Conservation (phyloP, 2,329 filamentous ascomycete genomes). For the Ophiostoma tasmaniense region DNA sequence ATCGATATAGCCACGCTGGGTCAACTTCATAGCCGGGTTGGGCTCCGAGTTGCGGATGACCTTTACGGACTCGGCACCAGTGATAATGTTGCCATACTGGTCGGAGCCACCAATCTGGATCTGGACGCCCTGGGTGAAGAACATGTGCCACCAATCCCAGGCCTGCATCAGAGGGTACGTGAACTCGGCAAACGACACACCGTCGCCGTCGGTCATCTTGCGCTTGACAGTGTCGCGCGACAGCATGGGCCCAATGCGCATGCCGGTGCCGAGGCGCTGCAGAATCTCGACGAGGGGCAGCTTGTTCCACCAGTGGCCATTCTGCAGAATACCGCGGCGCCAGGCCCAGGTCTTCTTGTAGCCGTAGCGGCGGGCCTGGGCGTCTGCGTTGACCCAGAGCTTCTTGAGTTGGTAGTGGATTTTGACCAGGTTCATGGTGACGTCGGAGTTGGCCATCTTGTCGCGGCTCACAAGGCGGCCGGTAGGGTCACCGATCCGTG, state of each 20-base stretch:
- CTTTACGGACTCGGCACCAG: conserved; percentile 80
- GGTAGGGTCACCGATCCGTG: conserved; percentile 70
- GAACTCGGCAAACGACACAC: conserved; percentile 92
- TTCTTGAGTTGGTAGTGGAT: conserved; percentile 62
- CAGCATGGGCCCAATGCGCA: conserved; percentile 79
- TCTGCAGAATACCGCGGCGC: conserved; percentile 64
- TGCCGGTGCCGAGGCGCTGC: conserved; percentile 60
- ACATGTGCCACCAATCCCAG: conserved; percentile 95
- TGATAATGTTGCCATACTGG: conserved; percentile 92
- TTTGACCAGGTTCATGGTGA: conserved; percentile 56
- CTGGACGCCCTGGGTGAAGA: conserved; percentile 55
- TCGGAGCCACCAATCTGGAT: conserved; percentile 93
- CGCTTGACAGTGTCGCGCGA: conserved; percentile 68
- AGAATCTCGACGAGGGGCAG: conserved; percentile 67
- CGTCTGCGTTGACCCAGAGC: conserved; percentile 66
- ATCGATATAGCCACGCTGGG: conserved; percentile 34
- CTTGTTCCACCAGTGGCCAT: conserved; percentile 72
- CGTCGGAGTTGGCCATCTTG: conserved; percentile 41
- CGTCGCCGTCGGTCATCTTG: conserved; percentile 75
- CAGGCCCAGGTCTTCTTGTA: conserved; percentile 56
- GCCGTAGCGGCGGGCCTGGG: conserved; percentile 55
- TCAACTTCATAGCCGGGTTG: conserved; percentile 34
- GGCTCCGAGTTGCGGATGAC: conserved; percentile 53
- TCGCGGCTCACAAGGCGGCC: conserved; percentile 56
- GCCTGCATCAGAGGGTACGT: conserved; percentile 87